Conservation (phyloP, 495 filamentous ascomycete species). For the Cercophora samala region DNA sequence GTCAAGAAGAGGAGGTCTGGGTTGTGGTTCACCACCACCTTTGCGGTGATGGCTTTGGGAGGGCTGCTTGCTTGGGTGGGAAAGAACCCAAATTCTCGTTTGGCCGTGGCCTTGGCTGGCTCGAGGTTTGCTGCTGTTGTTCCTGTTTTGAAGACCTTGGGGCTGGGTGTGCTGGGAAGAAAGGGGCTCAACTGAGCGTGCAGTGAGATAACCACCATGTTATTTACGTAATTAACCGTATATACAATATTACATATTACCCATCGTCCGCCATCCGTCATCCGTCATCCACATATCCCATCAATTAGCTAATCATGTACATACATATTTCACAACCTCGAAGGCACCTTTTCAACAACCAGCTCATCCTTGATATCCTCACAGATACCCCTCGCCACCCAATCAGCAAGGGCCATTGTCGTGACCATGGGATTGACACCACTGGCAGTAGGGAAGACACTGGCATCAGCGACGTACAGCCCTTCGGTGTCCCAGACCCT, state of each 20-base stretch:
- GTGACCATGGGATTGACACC: constrained; percentile 96
- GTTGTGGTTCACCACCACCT: neutral
- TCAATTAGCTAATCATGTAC: neutral
- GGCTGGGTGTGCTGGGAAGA: neutral
- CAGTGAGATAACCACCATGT: neutral
- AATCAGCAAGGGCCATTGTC: constrained; percentile 76
- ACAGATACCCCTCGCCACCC: constrained; percentile 53
- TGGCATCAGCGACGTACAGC: constrained; percentile 80
- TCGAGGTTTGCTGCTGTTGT: neutral
- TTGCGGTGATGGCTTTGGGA: neutral
- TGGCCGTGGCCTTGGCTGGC: neutral
- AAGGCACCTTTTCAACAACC: constrained; percentile 1
- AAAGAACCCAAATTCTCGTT: neutral
- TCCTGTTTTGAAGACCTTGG: neutral
- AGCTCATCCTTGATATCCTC: constrained; percentile 33
- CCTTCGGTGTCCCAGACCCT: constrained; percentile 72
- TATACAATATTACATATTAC: neutral
- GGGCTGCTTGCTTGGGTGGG: neutral
- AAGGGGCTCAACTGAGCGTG: neutral
- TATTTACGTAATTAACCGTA: neutral
- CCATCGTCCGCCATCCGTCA: neutral
- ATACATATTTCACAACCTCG: constrained; percentile 14
- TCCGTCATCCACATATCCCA: neutral
- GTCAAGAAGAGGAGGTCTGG: neutral
- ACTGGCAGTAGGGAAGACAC: constrained; percentile 82